phyloP scores from a whole-genome alignment of 1,284 basidiomycete species.

The Spongiforma sp. region DNA sequence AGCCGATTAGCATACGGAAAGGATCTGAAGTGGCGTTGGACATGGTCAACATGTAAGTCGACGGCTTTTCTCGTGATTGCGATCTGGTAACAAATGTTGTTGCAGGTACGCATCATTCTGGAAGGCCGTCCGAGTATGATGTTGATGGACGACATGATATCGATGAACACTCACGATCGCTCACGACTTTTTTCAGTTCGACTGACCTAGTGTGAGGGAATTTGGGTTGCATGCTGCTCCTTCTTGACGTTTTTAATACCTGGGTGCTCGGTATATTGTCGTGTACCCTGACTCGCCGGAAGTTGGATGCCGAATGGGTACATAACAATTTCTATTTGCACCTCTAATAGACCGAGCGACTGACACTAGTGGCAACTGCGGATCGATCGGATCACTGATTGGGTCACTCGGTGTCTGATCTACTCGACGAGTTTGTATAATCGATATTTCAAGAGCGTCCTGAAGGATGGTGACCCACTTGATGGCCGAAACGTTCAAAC shows the following conservation, averaged over 20 bases:
- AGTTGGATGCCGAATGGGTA: background rate
- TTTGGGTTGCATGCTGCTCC: background rate
- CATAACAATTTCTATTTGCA: background rate
- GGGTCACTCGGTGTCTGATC: too few species aligned
- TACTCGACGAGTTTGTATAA: too few species aligned
- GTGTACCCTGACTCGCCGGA: background rate
- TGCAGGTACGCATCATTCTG: constrained; percentile 40
- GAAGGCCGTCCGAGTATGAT: constrained; percentile 33
- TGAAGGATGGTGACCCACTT: too few species aligned
- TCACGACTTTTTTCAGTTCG: background rate
- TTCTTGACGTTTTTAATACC: background rate
- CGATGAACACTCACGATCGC: background rate
- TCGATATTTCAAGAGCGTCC: too few species aligned
- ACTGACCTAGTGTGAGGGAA: background rate
- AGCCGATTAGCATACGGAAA: constrained; percentile 49
- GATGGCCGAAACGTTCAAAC: too few species aligned
- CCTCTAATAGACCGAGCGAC: too few species aligned
- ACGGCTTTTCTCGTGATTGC: background rate
- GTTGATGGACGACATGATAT: background rate
- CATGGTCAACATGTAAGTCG: constrained; percentile 65
- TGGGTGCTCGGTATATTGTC: background rate
- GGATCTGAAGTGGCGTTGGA: constrained; percentile 56
- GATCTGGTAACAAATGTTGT: background rate
- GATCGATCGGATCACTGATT: too few species aligned
- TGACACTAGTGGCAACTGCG: too few species aligned